Percentiles rank a stretch among this genome's conserved stretches.
phyloP scores from a whole-genome alignment of 2,329 filamentous ascomycete genomes.

The Penicillium glabrum region DNA sequence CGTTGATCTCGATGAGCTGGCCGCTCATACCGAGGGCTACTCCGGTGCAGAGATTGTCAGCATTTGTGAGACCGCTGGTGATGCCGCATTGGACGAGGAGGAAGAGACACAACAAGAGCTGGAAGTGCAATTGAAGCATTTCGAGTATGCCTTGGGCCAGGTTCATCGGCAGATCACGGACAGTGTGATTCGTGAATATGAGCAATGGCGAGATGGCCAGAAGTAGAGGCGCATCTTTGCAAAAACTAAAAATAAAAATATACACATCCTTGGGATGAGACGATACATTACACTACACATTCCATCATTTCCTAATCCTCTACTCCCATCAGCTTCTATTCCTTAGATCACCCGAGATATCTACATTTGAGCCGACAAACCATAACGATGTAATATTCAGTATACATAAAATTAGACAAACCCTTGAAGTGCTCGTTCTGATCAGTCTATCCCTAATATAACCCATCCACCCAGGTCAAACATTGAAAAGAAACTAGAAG shows the following conservation, averaged over 20 bases:
- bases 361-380: neutral
- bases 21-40: conserved; percentile 68
- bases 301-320: neutral
- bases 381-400: neutral
- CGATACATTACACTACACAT: neutral
- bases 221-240: neutral
- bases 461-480: too few species aligned
- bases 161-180: conserved; percentile 61
- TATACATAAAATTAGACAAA: neutral
- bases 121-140: conserved; percentile 43
- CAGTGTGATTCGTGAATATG: conserved; percentile 59
- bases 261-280: neutral
- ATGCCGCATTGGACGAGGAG: conserved; percentile 54
- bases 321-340: neutral
- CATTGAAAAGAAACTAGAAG: too few species aligned
- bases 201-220: conserved; percentile 49
- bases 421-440: neutral
- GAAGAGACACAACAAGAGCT: conserved; percentile 42
- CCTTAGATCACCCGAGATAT: neutral
- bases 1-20: conserved; percentile 66
- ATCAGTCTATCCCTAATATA: too few species aligned
- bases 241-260: neutral
- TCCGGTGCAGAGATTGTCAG: conserved; percentile 80
- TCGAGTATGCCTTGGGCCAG: conserved; percentile 43
- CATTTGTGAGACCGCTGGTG: conserved; percentile 54